Percentiles rank a stretch among this genome's conserved stretches.
Conservation (phyloP, 1,284 basidiomycete genomes). For the Rhizoctonia solani region DNA sequence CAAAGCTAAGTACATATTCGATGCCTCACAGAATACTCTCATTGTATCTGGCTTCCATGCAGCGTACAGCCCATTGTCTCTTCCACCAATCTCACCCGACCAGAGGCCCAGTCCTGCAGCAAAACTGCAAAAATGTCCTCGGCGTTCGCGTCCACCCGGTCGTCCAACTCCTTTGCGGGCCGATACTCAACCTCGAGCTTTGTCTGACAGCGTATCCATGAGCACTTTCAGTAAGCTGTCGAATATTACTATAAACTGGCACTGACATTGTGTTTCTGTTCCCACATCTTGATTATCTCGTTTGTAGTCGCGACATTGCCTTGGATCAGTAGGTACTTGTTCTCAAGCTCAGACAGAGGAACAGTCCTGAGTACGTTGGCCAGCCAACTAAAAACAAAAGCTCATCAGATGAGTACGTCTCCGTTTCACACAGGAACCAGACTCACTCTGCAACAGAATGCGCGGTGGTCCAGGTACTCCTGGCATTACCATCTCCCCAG, state of each 20-base stretch:
- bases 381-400: constrained; percentile 3
- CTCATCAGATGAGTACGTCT: not conserved
- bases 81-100: not conserved
- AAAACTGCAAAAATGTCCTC: constrained; percentile 12
- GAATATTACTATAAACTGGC: not conserved
- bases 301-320: not conserved
- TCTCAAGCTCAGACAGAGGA: constrained; percentile 19
- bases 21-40: constrained; percentile 19
- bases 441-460: constrained; percentile 23
- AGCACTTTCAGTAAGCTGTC: not conserved
- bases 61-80: constrained; percentile 14
- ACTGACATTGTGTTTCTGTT: constrained; percentile 31
- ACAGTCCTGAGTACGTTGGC: constrained; percentile 17
- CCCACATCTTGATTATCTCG: constrained; percentile 24
- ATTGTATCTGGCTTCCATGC: constrained; percentile 22
- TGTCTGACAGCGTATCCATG: not conserved
- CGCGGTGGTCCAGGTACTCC: constrained; percentile 15
- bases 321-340: constrained; percentile 21
- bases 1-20: not conserved
- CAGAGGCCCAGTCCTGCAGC: constrained; percentile 21
- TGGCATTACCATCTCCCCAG: constrained; percentile 28
- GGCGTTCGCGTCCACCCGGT: constrained; percentile 3
- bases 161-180: constrained; percentile 14
- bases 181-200: constrained; percentile 16
- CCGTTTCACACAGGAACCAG: not conserved